Base-by-base conservation (phyloP, 2,329 filamentous ascomycete species). In the Cladosporium sp. region DNA sequence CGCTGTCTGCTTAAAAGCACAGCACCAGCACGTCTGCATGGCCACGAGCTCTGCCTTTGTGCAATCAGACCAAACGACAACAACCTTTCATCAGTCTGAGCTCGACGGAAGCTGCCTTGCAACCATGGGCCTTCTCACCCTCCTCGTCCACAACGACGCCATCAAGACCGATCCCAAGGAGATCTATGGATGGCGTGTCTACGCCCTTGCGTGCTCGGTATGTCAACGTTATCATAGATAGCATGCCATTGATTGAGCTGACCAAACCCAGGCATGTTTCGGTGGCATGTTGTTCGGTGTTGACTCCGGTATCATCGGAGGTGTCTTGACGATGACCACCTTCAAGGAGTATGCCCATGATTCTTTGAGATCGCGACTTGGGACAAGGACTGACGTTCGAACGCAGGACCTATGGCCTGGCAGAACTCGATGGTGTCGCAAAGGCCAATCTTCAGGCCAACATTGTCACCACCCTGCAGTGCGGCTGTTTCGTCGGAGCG, bases 391-490 rank as follows among this genome's bases (percentile, higher is more conserved):
- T 28, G 22, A 28, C 7, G 4, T 1, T 4, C 22, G 7, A 28
- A 28, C 9, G 31, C 50, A 80, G 78, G 0, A 77, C 79, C 59
- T 85, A 82, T 58, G 72, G 75, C 1, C 70, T 84, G 5, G 64
- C 71, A 2, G 58, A 56, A 6, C 51, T 60, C 0, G 63, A 9
- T 22, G 63, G 67, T 31, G 66, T 72, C 2, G 75, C 68, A 3
- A 67, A 70, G 35, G 77, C 78, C 31, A 77, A 82, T 58, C 71
- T 85, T 44, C 78, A 77, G 43, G 81, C 84, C 58, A 86, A 86
- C 63, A 83, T 88, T 54, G 85, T 86, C 28, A 85, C 83, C n/a
- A 84, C 81, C 0, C 76, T 87, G 9, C 84, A 87, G 68, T 83
- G 79, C 40, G 84, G 84, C 46, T 85, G 82, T 56, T 86, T 87